Conservation (phyloP, 257 asterid genomes). For the Eucommia ulmoides region DNA sequence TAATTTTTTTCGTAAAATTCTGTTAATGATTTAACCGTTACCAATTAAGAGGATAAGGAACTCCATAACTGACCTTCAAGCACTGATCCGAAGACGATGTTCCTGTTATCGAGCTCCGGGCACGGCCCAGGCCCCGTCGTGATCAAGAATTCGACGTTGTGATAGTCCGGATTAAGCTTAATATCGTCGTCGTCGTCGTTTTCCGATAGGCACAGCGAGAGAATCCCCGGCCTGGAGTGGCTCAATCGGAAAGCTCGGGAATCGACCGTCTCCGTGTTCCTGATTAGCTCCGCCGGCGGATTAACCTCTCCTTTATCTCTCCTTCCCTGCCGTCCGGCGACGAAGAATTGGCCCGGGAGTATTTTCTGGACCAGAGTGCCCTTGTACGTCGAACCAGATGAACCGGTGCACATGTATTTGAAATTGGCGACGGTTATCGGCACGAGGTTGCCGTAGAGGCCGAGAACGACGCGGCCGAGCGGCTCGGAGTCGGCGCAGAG, state of each 20-base stretch:
- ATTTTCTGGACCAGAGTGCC: constrained; percentile 72
- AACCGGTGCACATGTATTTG: constrained; percentile 72
- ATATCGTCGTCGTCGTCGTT: constrained; percentile 74
- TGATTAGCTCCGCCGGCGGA: constrained; percentile 40
- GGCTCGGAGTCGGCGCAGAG: constrained; percentile 52
- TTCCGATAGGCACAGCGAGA: constrained; percentile 74
- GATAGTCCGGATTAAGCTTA: constrained; percentile 60
- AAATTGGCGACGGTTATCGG: constrained; percentile 78
- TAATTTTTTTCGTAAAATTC: neutral
- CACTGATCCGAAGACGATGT: constrained; percentile 82
- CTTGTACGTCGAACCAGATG: constrained; percentile 62
- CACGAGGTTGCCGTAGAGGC: constrained; percentile 70
- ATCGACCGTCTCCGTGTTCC: constrained; percentile 58
- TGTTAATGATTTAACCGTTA: neutral
- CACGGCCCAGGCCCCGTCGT: constrained; percentile 93
- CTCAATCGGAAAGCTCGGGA: constrained; percentile 52
- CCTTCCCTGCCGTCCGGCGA: constrained; percentile 80
- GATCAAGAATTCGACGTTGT: constrained; percentile 83
- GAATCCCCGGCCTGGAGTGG: constrained; percentile 61
- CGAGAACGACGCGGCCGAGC: constrained; percentile 65
- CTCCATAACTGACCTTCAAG: constrained; percentile 50
- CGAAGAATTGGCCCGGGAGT: constrained; percentile 67
- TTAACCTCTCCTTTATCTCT: constrained; percentile 72
- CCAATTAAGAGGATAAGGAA: neutral
- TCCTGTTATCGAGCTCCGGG: constrained; percentile 73